A percentile compares a stretch with the other conserved stretches of the same genome.
These are phyloP conservation scores for Peniophora sp. DNA, from an alignment of 1,284 basidiomycete species.

Conservation along the genomic window DNA sequence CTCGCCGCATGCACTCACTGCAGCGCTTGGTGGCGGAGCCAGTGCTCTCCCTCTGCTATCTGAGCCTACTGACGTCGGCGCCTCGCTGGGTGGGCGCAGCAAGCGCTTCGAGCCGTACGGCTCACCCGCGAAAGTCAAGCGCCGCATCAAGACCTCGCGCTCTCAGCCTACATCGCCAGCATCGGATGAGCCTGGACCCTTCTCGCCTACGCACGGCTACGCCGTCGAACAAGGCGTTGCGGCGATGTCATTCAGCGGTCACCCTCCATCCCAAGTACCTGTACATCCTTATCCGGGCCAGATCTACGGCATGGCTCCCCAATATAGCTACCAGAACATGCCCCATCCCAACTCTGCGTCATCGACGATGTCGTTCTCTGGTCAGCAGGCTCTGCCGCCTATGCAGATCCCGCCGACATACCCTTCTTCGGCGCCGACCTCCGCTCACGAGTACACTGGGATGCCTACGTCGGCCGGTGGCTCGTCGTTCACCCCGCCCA, in stretches of 20 bases:
- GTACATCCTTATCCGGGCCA: slow-evolving; percentile 6
- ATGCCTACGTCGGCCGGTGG: no score
- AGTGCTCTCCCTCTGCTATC: slow-evolving; percentile 38
- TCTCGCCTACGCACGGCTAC: slow-evolving; percentile 1
- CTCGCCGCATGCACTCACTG: slow-evolving; percentile 37
- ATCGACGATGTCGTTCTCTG: no score
- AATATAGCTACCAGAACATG: slow-evolving; percentile 6
- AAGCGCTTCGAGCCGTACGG: slow-evolving; percentile 50
- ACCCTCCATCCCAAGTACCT: slow-evolving; percentile 7
- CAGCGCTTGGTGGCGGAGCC: slow-evolving; percentile 33
- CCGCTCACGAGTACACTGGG: no score
- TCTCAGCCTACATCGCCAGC: slow-evolving; percentile 8
- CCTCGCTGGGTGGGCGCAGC: slow-evolving; percentile 28
- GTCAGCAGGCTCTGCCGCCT: no score
- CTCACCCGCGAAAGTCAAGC: slow-evolving; percentile 19
- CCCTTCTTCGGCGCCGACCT: no score
- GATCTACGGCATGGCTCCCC: slow-evolving; percentile 10
- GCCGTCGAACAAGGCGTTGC: background rate
- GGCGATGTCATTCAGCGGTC: no score
- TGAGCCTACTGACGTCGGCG: slow-evolving; percentile 29
- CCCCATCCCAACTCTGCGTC: no score
- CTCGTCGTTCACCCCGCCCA: no score
- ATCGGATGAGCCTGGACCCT: slow-evolving; percentile 4
- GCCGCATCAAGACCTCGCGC: slow-evolving; percentile 19
- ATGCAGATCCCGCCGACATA: no score